Conservation (phyloP, 2,329 filamentous ascomycete genomes). For the Chrysoporthe puriensis region DNA sequence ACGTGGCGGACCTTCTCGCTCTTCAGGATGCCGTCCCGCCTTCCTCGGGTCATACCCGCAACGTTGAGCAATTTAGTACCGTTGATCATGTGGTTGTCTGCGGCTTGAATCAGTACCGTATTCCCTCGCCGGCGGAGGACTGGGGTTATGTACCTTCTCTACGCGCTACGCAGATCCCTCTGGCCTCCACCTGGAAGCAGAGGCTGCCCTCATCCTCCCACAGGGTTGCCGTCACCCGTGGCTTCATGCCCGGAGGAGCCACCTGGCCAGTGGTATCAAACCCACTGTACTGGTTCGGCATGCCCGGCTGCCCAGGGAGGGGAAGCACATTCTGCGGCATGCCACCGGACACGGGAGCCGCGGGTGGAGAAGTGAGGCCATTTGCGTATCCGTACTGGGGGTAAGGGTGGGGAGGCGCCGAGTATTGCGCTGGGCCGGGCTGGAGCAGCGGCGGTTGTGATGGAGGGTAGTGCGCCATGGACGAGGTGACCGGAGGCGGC, state of each 20-base stretch:
- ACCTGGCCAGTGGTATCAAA: constrained; percentile 90
- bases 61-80: constrained; percentile 97
- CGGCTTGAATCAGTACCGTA: constrained; percentile 4
- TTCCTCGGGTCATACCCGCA: constrained; percentile 94
- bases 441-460: constrained; percentile 78
- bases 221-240: constrained; percentile 89
- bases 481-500: constrained; percentile 74
- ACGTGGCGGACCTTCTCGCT: constrained; percentile 97
- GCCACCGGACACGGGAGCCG: constrained; percentile 69
- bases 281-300: constrained; percentile 61
- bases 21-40: constrained; percentile 94
- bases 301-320: constrained; percentile 62
- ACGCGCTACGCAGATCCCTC: constrained; percentile 92
- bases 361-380: constrained; percentile 80
- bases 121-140: neutral
- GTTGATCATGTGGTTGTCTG: constrained; percentile 99
- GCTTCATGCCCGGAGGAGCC: constrained; percentile 92
- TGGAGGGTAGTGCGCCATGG: constrained; percentile 76
- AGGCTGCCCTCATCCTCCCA: constrained; percentile 99
- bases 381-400: constrained; percentile 74
- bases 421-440: constrained; percentile 71
- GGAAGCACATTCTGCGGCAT: constrained; percentile 73
- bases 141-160: constrained; percentile 71
- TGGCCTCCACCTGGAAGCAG: constrained; percentile 96
- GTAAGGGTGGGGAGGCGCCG: constrained; percentile 60